Conservation (phyloP, 2,329 filamentous ascomycete genomes). For the Arthrobotrys entomopaga region DNA sequence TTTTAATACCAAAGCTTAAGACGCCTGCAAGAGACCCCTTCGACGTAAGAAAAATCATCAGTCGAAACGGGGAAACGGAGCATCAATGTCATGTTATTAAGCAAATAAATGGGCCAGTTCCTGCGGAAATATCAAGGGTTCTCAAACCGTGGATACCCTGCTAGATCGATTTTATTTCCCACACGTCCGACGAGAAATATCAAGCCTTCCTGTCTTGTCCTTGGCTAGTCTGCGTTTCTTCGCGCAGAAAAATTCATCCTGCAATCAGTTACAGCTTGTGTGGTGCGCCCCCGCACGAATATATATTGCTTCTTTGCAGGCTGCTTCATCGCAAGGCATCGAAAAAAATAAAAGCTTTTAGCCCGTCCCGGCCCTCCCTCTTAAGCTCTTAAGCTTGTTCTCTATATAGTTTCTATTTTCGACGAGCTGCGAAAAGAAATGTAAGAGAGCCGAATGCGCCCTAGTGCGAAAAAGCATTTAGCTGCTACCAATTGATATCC, state of each 20-base stretch:
- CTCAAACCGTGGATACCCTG: conserved; percentile 51
- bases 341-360: conserved; percentile 1
- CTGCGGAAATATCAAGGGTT: conserved; percentile 53
- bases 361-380: conserved; percentile 1
- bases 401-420: conserved; percentile 15
- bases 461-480: conserved; percentile 1
- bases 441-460: not conserved
- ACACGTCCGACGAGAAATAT: conserved; percentile 10
- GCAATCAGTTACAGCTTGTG: too few species aligned
- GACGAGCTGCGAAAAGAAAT: not conserved
- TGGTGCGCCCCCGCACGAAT: conserved; percentile 32
- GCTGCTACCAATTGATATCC: conserved; percentile 5
- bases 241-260: conserved; percentile 8
- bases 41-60: conserved; percentile 38
- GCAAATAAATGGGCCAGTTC: conserved; percentile 35
- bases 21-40: conserved; percentile 13
- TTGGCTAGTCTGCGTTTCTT: conserved; percentile 20
- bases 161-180: conserved; percentile 24
- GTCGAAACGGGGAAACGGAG: conserved; percentile 8
- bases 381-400: too few species aligned
- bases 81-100: conserved; percentile 15
- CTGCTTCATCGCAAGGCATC: conserved; percentile 11
- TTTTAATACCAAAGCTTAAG: conserved; percentile 11
- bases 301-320: conserved; percentile 14
- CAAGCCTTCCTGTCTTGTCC: conserved; percentile 8